Conservation (phyloP, 352 stramenopile species). For the Aphanomyces euteiches region DNA sequence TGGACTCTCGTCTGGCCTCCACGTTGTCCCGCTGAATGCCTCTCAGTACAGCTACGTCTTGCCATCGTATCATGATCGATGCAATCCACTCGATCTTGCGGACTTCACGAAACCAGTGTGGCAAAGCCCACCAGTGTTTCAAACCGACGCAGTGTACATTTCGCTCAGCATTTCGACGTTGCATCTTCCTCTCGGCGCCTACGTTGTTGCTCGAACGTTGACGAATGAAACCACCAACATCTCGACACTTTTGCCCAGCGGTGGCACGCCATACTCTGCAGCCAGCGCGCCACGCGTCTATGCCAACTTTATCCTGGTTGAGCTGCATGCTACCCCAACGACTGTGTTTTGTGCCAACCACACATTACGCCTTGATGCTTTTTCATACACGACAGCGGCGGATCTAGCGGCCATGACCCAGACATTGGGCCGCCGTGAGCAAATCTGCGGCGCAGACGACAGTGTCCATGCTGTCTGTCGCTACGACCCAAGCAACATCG, state of each 20-base stretch:
- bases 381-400: background rate
- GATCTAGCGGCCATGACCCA: conserved; percentile 5
- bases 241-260: conserved; percentile 21
- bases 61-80: no score
- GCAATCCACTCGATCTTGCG: no score
- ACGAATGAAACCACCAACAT: background rate
- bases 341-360: background rate
- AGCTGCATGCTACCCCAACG: conserved; percentile 1
- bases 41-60: no score
- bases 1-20: background rate
- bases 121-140: conserved; percentile 8
- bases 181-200: background rate
- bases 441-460: conserved; percentile 15
- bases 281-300: conserved; percentile 3
- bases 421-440: background rate
- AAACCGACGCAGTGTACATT: conserved; percentile 7
- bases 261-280: background rate
- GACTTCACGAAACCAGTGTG: background rate
- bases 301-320: conserved; percentile 17
- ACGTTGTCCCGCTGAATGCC: conserved; percentile 2
- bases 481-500: background rate
- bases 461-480: conserved; percentile 13
- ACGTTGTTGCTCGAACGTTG: background rate
- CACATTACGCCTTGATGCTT: conserved; percentile 1
- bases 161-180: background rate